phyloP scores from a whole-genome alignment of 148 eudicot species.

The Rhododendron mucronatum region DNA sequence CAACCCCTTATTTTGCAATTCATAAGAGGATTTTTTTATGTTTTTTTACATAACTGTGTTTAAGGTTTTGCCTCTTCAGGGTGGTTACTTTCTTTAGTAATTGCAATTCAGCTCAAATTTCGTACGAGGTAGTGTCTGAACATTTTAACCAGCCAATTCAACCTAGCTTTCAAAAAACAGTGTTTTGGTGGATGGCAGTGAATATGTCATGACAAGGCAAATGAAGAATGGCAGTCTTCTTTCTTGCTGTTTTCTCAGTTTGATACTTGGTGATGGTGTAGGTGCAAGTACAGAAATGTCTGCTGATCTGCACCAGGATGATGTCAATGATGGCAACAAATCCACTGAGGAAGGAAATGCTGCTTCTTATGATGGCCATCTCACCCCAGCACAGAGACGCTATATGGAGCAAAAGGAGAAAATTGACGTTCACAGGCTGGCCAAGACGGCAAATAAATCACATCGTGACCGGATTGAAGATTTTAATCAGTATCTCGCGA shows the following conservation, averaged over 20 bases:
- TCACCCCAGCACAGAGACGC: conserved; percentile 89
- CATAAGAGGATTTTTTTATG: background rate
- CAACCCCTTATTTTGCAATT: background rate
- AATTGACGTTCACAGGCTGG: conserved; percentile 63
- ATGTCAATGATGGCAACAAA: conserved; percentile 27
- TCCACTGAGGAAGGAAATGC: conserved; percentile 28
- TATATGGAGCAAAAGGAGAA: conserved; percentile 88
- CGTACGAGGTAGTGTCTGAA: background rate
- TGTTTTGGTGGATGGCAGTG: background rate
- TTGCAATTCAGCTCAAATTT: background rate
- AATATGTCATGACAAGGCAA: background rate
- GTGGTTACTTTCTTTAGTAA: background rate
- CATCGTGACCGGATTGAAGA: conserved; percentile 51
- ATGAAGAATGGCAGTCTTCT: background rate
- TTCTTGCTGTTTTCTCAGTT: background rate
- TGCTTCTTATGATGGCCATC: conserved; percentile 42
- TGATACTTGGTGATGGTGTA: conserved; percentile 12
- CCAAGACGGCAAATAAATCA: conserved; percentile 74
- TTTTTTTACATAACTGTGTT: background rate
- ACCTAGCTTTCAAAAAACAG: background rate
- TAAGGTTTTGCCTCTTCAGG: background rate
- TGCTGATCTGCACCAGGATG: conserved; percentile 28
- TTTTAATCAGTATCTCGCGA: background rate
- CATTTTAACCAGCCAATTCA: background rate
- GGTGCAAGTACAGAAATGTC: conserved; percentile 30